Evolutionary conservation across 257 asterid species (phyloP), one percentile per base, ranked within the genome.

Genomic region (Nicotiana otophora): DNA sequence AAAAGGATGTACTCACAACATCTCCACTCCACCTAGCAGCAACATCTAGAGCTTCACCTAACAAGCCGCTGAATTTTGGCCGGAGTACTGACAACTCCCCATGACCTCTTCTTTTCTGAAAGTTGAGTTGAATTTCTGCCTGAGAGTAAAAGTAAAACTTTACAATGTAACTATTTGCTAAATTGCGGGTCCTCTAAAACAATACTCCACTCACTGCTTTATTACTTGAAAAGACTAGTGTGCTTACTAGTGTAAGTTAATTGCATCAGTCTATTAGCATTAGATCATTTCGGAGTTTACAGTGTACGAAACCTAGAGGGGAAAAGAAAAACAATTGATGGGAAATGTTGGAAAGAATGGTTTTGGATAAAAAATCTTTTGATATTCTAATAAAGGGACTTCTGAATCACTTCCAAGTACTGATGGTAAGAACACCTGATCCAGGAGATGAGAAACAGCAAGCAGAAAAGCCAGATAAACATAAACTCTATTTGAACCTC

Each of bases 21-120:
- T 96, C 99, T 81, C 99, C 99, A 81, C 97, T 96, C 99, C 99
- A 96, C 89, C 97, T 90, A 84, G 95, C 99, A 86, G 98, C 98
- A 85, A 96, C 98, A 91, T 96, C 99, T 63, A 96, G 87, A 89
- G 98, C 98, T 87, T 96, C 99, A 68, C 99, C 99, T 90, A 96
- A 84, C 72, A 93, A 94, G 86, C 99, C 99, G 81, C 99, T 96
- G 90, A 96, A 96, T 88, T 96, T 96, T 77, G 99, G 99, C 83
- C 91, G 93, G 67, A 94, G 92, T 81, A 96, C 97, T 81, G 99
- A 96, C 80, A 96, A 81, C 81, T 89, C 89, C 60, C 99, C 99
- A 84, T 96, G 99, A 83, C 99, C 99, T 89, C 97, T 93, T 87
- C 99, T 87, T 89, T 93, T 96, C 86, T 93, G 97, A 87, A 96